phyloP scores from a whole-genome alignment of 2,329 filamentous ascomycete genomes.

The Sodiomyces alkalinus region DNA sequence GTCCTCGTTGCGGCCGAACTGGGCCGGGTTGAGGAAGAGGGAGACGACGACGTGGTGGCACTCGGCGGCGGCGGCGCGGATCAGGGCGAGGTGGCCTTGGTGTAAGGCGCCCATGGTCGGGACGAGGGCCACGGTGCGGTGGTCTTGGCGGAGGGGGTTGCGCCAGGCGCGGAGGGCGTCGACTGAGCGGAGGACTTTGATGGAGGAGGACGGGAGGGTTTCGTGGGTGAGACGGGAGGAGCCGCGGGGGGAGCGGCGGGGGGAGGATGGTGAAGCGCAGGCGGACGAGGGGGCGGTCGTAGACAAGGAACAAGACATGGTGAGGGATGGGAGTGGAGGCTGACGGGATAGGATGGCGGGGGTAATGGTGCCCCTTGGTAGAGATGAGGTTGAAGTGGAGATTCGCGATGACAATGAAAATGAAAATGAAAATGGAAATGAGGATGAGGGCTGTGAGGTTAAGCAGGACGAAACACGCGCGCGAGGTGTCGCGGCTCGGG shows the following conservation, averaged over 20 bases:
- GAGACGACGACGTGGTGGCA: slow-evolving; percentile 81
- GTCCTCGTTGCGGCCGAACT: slow-evolving; percentile 85
- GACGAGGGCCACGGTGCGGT: slow-evolving; percentile 69
- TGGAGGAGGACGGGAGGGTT: slow-evolving; percentile 39
- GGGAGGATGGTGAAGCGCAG: slow-evolving; percentile 10
- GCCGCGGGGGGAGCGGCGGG: slow-evolving; percentile 6
- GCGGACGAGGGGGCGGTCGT: slow-evolving; percentile 8
- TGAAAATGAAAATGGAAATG: neutral
- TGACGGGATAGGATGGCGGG: too few relatives aligned
- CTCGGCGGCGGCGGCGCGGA: slow-evolving; percentile 68
- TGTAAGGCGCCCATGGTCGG: slow-evolving; percentile 99
- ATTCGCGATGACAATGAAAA: neutral
- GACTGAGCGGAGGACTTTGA: slow-evolving; percentile 64
- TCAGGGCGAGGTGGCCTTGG: slow-evolving; percentile 72
- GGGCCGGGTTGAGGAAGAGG: slow-evolving; percentile 92
- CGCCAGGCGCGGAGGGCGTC: slow-evolving; percentile 56
- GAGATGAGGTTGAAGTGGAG: neutral
- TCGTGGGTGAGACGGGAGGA: slow-evolving; percentile 16
- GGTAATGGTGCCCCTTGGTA: too few relatives aligned
- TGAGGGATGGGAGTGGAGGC: slow-evolving; percentile 1
- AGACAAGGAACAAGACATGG: slow-evolving; percentile 7
- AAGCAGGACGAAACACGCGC: too few relatives aligned
- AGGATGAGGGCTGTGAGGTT: neutral
- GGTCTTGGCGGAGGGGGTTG: slow-evolving; percentile 45
- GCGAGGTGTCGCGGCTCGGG: too few relatives aligned